Evolutionary conservation across 352 stramenopile species (phyloP), one percentile per base, ranked within the genome.

Genomic region (Phytophthora quininea): DNA sequence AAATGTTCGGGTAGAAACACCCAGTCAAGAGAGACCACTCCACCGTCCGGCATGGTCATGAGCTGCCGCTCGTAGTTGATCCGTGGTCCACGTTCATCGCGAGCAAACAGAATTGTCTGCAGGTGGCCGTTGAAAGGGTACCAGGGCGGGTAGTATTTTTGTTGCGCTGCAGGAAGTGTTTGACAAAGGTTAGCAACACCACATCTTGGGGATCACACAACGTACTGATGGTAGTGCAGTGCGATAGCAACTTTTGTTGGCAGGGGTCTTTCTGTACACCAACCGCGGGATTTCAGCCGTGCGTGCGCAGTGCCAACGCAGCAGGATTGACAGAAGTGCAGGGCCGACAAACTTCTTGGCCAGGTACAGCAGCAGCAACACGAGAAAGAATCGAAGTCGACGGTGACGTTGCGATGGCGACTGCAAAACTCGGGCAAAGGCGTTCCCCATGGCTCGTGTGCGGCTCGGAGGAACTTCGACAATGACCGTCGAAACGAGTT

Each of bases 1-100:
- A 32, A 48, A 30, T 70, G 57, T 37, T 35, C 56, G 14, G 51
- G 58, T 30, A 55, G 64, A 2, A 72, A 51, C 9, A 77, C 84
- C 82, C 84, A 92, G 61, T 92, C 84, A 7, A 92, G 54, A 3
- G 84, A 89, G n/a, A 90, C 69, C 12, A 91, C 71, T 11, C 82
- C 84, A 29, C 84, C 84, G 53, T 92, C 79, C 3, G 74, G 77
- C 58, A 89, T 88, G 52, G 86, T 73, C 4, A 91, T 60, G 0
- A 84, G 70, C 61, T 92, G 77, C 3, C 84, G 80, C 33, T 81
- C 66, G 68, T 92, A 92, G n/a, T 54, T 40, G 29, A 90, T 62
- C 2, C 24, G n/a, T 0, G 80, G 82, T 14, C 52, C 50, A 51
- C 71, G 38, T 8, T 54, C 11, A 4, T 73, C 65, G 0, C 58